phyloP scores from a whole-genome alignment of 2,329 filamentous ascomycete genomes.

The Ilyonectria sp. region DNA sequence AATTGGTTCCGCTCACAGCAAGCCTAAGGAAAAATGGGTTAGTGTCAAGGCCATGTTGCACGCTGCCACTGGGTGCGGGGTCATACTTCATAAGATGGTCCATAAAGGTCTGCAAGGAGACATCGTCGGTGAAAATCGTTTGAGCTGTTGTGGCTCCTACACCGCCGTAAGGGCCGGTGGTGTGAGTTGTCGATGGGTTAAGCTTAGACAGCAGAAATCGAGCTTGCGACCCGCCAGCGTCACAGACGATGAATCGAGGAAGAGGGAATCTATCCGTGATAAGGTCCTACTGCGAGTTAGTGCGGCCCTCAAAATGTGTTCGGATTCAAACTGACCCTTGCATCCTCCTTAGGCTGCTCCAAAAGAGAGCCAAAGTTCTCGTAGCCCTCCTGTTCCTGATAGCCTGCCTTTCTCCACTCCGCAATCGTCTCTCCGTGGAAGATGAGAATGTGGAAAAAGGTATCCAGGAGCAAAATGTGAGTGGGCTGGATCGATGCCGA shows the following conservation, averaged over 20 bases:
- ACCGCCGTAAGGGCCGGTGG: slow-evolving; percentile 91
- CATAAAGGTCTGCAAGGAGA: slow-evolving; percentile 99
- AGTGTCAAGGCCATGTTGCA: slow-evolving; percentile 23
- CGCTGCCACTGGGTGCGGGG: background rate
- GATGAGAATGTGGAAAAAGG: slow-evolving; percentile 99
- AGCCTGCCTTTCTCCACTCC: slow-evolving; percentile 97
- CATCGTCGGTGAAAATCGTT: slow-evolving; percentile 99
- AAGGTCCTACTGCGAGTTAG: slow-evolving; percentile 77
- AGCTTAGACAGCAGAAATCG: slow-evolving; percentile 97
- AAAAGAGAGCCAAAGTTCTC: slow-evolving; percentile 93
- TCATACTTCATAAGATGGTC: slow-evolving; percentile 98
- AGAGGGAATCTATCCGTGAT: slow-evolving; percentile 99
- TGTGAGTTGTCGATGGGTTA: slow-evolving; percentile 97
- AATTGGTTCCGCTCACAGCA: slow-evolving; percentile 76
- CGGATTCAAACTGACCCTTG: slow-evolving; percentile 75
- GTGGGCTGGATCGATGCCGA: slow-evolving; percentile 96
- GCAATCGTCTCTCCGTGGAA: slow-evolving; percentile 99
- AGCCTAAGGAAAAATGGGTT: slow-evolving; percentile 57
- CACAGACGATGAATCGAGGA: slow-evolving; percentile 97
- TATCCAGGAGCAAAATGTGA: slow-evolving; percentile 94
- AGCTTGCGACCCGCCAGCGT: slow-evolving; percentile 97
- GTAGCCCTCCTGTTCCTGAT: slow-evolving; percentile 98
- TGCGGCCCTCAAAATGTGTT: background rate
- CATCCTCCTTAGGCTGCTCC: slow-evolving; percentile 96
- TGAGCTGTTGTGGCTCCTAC: slow-evolving; percentile 89